Evolutionary conservation across 2,329 filamentous ascomycete species (phyloP).

Genomic region (Coniochaeta prunicola): DNA sequence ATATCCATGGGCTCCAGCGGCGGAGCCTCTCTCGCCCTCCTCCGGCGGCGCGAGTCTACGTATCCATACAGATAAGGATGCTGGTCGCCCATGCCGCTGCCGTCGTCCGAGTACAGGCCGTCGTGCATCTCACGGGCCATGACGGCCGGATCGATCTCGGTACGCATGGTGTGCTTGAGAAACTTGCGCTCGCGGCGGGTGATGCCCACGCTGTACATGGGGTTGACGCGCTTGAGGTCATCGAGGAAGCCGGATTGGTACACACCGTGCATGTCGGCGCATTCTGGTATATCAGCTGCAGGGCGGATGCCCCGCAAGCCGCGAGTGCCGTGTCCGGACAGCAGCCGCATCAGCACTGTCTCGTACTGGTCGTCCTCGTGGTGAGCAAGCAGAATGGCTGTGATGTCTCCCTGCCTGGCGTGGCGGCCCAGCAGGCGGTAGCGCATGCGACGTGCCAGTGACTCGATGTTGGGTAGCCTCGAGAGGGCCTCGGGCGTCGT

Average conservation of each 20-base stretch:
- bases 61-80: neutral
- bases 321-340: slow-evolving; percentile 57
- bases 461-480: slow-evolving; percentile 62
- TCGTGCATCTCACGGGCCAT: slow-evolving; percentile 11
- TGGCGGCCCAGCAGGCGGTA: slow-evolving; percentile 63
- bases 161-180: slow-evolving; percentile 18
- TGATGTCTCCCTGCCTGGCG: slow-evolving; percentile 45
- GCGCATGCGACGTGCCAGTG: slow-evolving; percentile 62
- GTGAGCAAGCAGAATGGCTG: slow-evolving; percentile 69
- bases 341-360: slow-evolving; percentile 74
- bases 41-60: slow-evolving; percentile 6
- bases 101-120: slow-evolving; percentile 7
- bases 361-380: slow-evolving; percentile 90
- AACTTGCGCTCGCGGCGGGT: slow-evolving; percentile 11
- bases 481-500: neutral
- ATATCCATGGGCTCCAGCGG: slow-evolving; percentile 22
- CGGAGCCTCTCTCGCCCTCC: slow-evolving; percentile 13
- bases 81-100: neutral
- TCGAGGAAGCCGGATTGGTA: slow-evolving; percentile 56
- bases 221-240: slow-evolving; percentile 28
- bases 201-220: slow-evolving; percentile 30
- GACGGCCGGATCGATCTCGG: slow-evolving; percentile 14
- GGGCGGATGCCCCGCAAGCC: slow-evolving; percentile 65
- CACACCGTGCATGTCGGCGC: slow-evolving; percentile 64
- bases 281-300: slow-evolving; percentile 72